A percentile compares a stretch with the other conserved stretches of the same genome.
Evolutionary conservation across 805 yeast genomes (phyloP).

Genomic region (Cyberlindnera subsufficiens): DNA sequence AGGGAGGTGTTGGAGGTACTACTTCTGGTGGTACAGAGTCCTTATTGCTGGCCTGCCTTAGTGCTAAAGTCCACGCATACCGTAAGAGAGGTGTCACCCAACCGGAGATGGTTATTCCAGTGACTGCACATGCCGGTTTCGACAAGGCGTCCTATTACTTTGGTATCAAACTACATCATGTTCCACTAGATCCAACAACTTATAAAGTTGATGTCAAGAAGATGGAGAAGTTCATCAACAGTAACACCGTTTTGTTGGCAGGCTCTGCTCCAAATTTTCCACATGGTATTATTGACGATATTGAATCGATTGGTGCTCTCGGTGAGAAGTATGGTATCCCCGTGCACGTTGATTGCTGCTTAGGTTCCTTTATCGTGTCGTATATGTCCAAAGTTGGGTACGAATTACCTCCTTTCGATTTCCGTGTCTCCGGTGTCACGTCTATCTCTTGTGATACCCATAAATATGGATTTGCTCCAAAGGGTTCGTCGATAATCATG

Average conservation of each 20-base stretch:
- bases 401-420: conserved; percentile 58
- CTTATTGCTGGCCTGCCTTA: conserved; percentile 72
- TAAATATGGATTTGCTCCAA: conserved; percentile 97
- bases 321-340: conserved; percentile 56
- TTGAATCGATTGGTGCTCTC: conserved; percentile 66
- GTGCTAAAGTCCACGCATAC: conserved; percentile 77
- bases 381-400: conserved; percentile 63
- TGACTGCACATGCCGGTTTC: conserved; percentile 90
- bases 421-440: conserved; percentile 86
- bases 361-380: conserved; percentile 88
- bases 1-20: conserved; percentile 65
- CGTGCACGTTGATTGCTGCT: conserved; percentile 91
- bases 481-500: conserved; percentile 91
- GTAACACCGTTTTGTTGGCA: conserved; percentile 74
- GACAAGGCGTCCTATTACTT: conserved; percentile 91
- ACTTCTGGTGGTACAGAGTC: conserved; percentile 98
- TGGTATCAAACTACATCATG: conserved; percentile 78
- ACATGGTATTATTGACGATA: conserved; percentile 92
- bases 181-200: conserved; percentile 62
- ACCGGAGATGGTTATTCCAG: conserved; percentile 89
- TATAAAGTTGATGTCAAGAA: conserved; percentile 60
- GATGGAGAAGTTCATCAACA: conserved; percentile 60
- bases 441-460: conserved; percentile 99
- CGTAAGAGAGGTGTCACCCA: conserved; percentile 49
- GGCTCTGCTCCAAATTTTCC: conserved; percentile 98